Evolutionary conservation across 164 flowering plant species (phyloP).

Genomic region (Aristolochia fimbriata): DNA sequence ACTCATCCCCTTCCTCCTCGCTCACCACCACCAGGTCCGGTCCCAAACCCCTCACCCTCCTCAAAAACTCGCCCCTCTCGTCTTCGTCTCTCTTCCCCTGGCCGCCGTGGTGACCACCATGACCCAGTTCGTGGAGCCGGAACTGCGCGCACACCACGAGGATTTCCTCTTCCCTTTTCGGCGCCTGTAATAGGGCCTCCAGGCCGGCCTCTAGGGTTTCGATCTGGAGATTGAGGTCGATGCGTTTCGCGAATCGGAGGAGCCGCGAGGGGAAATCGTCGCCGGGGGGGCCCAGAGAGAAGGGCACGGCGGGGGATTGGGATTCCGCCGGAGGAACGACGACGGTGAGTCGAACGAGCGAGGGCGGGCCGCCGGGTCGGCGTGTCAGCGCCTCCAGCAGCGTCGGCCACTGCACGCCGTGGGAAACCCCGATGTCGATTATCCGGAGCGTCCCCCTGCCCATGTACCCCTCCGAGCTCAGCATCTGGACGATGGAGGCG

Average conservation of each 20-base stretch:
- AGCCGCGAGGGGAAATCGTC: conserved; percentile 43
- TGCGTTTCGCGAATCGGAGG: conserved; percentile 42
- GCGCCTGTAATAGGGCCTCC: conserved; percentile 27
- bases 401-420: conserved; percentile 84
- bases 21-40: conserved; percentile 58
- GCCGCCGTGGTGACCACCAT: conserved; percentile 6
- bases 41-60: conserved; percentile 22
- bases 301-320: conserved; percentile 28
- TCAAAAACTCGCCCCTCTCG: conserved; percentile 38
- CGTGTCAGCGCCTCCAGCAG: conserved; percentile 57
- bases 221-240: conserved; percentile 49
- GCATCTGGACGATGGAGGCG: conserved; percentile 51
- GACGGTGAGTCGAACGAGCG: conserved; percentile 53
- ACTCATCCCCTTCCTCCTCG: conserved; percentile 44
- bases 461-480: conserved; percentile 16
- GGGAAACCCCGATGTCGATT: conserved; percentile 74
- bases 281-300: conserved; percentile 46
- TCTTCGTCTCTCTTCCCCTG: conserved; percentile 18
- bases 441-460: conserved; percentile 33
- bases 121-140: conserved; percentile 51
- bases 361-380: conserved; percentile 55
- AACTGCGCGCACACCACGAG: conserved; percentile 61
- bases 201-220: conserved; percentile 23
- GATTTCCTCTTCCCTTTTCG: conserved; percentile 28
- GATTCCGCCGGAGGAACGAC: conserved; percentile 17